Conservation (phyloP, 2,329 filamentous ascomycete species). For the Talaromyces sp. region DNA sequence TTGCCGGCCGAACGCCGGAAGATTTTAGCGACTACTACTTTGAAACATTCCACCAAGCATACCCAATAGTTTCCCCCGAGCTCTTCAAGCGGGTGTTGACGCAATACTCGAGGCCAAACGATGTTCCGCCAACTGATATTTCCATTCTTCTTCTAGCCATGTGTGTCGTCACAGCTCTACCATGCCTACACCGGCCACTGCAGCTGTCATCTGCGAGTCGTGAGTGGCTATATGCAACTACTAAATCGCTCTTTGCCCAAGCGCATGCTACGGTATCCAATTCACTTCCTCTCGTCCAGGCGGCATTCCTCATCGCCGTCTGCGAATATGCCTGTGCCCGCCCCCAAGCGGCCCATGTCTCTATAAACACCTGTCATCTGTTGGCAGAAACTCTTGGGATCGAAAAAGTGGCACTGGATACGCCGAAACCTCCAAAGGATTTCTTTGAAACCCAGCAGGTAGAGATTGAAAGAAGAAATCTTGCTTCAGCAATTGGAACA, state of each 20-base stretch:
- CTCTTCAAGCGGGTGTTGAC: neutral
- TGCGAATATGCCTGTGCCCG: conserved; percentile 9
- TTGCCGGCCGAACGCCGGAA: neutral
- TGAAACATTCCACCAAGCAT: conserved; percentile 3
- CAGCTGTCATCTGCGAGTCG: conserved; percentile 1
- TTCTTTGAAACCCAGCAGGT: neutral
- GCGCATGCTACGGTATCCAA: conserved; percentile 1
- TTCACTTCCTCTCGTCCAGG: conserved; percentile 6
- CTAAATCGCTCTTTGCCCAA: conserved; percentile 9
- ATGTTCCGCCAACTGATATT: neutral
- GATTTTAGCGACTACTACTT: conserved; percentile 7
- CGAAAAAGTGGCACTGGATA: neutral
- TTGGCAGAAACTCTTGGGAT: neutral
- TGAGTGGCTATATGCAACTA: conserved; percentile 5
- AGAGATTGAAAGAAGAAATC: conserved; percentile 2
- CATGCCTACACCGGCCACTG: neutral
- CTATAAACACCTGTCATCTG: neutral
- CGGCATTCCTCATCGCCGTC: conserved; percentile 2
- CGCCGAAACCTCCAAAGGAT: neutral
- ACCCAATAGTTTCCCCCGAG: conserved; percentile 3
- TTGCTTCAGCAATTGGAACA: conserved; percentile 4
- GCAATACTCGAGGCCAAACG: neutral
- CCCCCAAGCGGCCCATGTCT: conserved; percentile 6
- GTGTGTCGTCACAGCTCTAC: conserved; percentile 4
- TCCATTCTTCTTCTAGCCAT: conserved; percentile 4